phyloP scores from a whole-genome alignment of 108 stramenopile genomes.

The Skeletonema tropicum region DNA sequence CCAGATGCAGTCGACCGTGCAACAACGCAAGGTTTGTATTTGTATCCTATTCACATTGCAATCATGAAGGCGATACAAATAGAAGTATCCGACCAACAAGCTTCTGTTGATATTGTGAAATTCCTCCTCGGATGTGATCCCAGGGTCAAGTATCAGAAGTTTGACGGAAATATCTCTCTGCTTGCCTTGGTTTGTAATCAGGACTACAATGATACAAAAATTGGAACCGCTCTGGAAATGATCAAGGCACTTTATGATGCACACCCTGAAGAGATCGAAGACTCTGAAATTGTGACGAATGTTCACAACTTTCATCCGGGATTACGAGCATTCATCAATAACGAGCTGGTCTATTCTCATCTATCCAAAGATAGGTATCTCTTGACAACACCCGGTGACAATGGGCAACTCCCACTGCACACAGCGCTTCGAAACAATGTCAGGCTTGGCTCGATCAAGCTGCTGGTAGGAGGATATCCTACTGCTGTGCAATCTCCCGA shows the following conservation, averaged over 20 bases:
- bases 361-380: too few relatives aligned
- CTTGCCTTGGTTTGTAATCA: not conserved
- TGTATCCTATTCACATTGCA: not conserved
- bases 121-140: too few relatives aligned
- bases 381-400: not conserved
- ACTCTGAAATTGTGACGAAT: too few relatives aligned
- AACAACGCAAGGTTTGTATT: not conserved
- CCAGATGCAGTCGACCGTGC: not conserved
- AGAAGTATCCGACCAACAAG: not conserved
- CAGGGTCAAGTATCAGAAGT: too few relatives aligned
- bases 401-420: not conserved
- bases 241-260: not conserved
- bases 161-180: not conserved
- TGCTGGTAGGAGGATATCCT: not conserved
- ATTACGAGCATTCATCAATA: not conserved
- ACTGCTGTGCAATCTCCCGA: too few relatives aligned
- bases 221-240: not conserved
- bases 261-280: not conserved
- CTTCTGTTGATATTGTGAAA: not conserved
- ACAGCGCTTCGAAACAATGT: not conserved
- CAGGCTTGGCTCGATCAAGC: slow-evolving; percentile 6
- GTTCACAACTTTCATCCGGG: not conserved
- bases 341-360: not conserved
- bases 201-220: not conserved
- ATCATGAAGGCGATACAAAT: not conserved